Conservation (phyloP, 352 stramenopile genomes). For the Peronospora belbahrii region DNA sequence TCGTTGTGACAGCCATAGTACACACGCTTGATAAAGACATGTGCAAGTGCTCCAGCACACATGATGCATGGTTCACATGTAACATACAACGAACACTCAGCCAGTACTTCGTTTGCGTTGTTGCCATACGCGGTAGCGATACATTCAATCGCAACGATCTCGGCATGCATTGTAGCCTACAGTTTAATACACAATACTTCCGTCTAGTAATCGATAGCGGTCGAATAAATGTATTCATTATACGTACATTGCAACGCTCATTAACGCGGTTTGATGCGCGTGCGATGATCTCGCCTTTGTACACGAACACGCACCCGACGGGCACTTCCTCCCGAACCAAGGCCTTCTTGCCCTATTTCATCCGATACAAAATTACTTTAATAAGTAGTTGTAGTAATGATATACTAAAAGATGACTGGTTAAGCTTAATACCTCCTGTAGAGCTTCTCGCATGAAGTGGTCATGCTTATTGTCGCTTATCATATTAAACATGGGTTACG, state of each 20-base stretch:
- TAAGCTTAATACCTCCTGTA: constrained; percentile 46
- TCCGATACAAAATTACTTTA: neutral
- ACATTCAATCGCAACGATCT: constrained; percentile 86
- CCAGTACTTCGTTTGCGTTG: constrained; percentile 36
- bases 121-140: constrained; percentile 48
- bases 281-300: constrained; percentile 65
- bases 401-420: too few species aligned
- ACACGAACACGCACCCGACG: constrained; percentile 89
- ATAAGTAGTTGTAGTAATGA: neutral
- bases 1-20: constrained; percentile 91
- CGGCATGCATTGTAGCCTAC: constrained; percentile 85
- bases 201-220: neutral
- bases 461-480: constrained; percentile 29
- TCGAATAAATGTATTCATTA: neutral
- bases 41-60: constrained; percentile 84
- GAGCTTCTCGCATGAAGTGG: constrained; percentile 65
- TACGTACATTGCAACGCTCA: constrained; percentile 73
- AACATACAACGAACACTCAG: constrained; percentile 72
- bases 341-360: constrained; percentile 62
- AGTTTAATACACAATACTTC: neutral
- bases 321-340: constrained; percentile 81
- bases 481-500: constrained; percentile 12
- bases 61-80: constrained; percentile 94
- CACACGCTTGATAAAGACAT: constrained; percentile 65
- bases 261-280: constrained; percentile 84